A percentile compares a stretch with the other conserved stretches of the same genome.
phyloP scores from a whole-genome alignment of 2,329 filamentous ascomycete genomes.

The Aschersonia sp. region DNA sequence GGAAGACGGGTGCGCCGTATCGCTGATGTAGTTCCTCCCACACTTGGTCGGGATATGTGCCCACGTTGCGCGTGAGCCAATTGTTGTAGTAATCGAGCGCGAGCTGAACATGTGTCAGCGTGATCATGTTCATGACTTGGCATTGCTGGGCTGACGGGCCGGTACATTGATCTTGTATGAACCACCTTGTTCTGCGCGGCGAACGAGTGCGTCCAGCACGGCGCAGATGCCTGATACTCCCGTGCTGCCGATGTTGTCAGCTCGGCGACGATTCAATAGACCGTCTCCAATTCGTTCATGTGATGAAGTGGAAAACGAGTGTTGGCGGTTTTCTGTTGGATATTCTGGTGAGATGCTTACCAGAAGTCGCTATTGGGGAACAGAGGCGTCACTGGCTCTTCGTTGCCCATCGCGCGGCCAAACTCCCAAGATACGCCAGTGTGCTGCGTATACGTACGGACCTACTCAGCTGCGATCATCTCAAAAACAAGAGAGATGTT shows the following conservation, averaged over 20 bases:
- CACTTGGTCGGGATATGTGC: constrained; percentile 37
- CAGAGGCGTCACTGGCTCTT: constrained; percentile 51
- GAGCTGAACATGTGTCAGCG: not conserved
- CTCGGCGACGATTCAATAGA: too few relatives aligned
- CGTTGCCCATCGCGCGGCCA: constrained; percentile 41
- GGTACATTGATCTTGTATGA: constrained; percentile 47
- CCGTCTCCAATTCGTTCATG: not conserved
- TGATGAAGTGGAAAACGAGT: not conserved
- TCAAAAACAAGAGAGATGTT: not conserved
- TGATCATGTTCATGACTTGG: not conserved
- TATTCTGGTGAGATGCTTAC: not conserved
- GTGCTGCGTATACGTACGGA: constrained; percentile 12
- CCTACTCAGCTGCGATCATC: not conserved
- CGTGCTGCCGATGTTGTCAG: constrained; percentile 24
- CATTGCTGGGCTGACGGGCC: too few relatives aligned
- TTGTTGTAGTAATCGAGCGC: constrained; percentile 56
- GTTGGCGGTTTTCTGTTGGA: too few relatives aligned
- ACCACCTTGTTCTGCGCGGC: constrained; percentile 46
- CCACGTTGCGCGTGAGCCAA: constrained; percentile 42
- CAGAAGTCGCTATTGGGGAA: constrained; percentile 53
- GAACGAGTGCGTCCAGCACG: constrained; percentile 48
- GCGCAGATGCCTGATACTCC: constrained; percentile 43
- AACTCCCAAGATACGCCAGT: constrained; percentile 44
- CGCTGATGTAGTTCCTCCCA: constrained; percentile 33
- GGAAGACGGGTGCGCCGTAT: constrained; percentile 37